Base-by-base conservation (phyloP, 352 stramenopile genomes). In the Poterioochromonas sp. region DNA sequence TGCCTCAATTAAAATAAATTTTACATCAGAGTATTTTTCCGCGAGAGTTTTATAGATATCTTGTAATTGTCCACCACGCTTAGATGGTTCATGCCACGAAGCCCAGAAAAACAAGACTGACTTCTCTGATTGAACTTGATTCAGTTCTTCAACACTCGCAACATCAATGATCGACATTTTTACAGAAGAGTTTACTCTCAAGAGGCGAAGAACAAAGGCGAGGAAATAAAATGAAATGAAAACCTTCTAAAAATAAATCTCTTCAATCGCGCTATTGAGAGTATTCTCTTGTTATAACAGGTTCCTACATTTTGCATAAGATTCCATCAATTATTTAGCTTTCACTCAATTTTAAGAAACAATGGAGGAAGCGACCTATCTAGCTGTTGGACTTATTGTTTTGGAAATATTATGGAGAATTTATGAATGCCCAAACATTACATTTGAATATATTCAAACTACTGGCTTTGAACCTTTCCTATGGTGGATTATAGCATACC, bases 81-180 rank as follows among this genome's bases (percentile, higher is more conserved):
- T 69, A 39, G 5, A 41, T 5, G 71, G 71, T 53, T 78, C 71
- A 69, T 78, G 71, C 71, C 71, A 78, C 37, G 11, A 8, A n/a
- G 71, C 71, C 41, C 41, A 78, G 47, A 78, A 78, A 29, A 78
- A 78, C 15, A 78, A 40, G 8, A 78, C 47, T 88, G 22, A 22
- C 41, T 71, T 71, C 32, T 11, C 32, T 65, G 26, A 12, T 65
- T 65, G 54, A 39, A 39, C 5, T 11, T 11, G n/a, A 32, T 5
- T 12, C 54, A 65, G 26, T 32, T 65, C 54, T 65, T 32, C 54
- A 11, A 15, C n/a, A 11, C 8, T 65, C 26, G 54, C 26, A 12
- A 65, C 8, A 29, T 32, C 8, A 5, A 29, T 65, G 26, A 65
- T 22, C 3, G 26, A 39, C 54, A 65, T 65, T 58, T 58, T 58